phyloP scores from a whole-genome alignment of 495 filamentous ascomycete species.

The Xylaria curta region DNA sequence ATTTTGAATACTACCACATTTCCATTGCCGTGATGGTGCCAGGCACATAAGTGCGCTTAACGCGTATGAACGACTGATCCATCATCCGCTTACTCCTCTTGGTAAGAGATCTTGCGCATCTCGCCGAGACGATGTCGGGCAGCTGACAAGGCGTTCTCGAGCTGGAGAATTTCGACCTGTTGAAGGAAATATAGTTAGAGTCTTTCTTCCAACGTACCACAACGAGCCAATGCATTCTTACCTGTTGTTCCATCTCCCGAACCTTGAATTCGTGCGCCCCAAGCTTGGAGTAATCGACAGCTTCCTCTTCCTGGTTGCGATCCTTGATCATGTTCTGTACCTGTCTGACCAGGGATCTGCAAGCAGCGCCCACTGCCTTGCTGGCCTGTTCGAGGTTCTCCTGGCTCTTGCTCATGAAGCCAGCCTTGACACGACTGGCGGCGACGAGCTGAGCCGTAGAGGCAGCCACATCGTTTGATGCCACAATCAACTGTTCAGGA shows the following conservation, averaged over 20 bases:
- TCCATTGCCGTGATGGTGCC: not conserved
- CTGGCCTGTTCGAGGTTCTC: conserved; percentile 88
- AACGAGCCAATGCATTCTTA: conserved; percentile 49
- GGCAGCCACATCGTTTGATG: conserved; percentile 94
- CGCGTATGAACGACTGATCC: not conserved
- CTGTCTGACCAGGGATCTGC: conserved; percentile 85
- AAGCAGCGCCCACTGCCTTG: conserved; percentile 90
- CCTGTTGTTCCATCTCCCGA: conserved; percentile 99
- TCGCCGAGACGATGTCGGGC: conserved; percentile 88
- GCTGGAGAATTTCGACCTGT: conserved; percentile 95
- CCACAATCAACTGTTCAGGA: conserved; percentile 96
- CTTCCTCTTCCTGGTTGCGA: conserved; percentile 80
- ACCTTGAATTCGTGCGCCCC: conserved; percentile 97
- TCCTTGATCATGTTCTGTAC: conserved; percentile 93
- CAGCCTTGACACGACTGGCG: conserved; percentile 93
- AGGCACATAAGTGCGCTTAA: not conserved
- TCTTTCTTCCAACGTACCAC: not conserved
- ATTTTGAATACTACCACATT: not conserved
- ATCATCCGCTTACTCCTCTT: conserved; percentile 66
- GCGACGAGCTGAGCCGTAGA: conserved; percentile 96
- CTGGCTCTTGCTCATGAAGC: conserved; percentile 95
- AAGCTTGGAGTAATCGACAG: conserved; percentile 86
- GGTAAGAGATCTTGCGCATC: conserved; percentile 99
- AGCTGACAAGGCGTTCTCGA: conserved; percentile 84
- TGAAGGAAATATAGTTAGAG: conserved; percentile 28